Conservation (phyloP, 2,329 filamentous ascomycete species). For the Apiospora koreana region DNA sequence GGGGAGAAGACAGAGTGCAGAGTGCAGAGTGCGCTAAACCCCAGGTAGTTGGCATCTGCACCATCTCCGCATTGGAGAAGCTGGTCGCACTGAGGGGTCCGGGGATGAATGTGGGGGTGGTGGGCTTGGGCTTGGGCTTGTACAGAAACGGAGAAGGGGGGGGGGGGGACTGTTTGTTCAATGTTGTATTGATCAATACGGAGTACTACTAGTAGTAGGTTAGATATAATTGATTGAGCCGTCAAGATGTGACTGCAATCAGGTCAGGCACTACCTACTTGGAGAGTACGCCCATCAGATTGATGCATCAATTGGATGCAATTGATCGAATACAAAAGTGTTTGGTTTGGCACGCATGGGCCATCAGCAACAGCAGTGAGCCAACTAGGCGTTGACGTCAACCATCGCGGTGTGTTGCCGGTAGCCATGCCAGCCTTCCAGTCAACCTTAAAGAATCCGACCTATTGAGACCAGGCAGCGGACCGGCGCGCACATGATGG, state of each 20-base stretch:
- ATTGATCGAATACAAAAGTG: no score
- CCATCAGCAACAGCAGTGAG: no score
- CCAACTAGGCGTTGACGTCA: not conserved
- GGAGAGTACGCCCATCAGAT: no score
- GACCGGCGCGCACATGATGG: not conserved
- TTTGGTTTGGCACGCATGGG: no score
- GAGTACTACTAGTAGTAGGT: not conserved
- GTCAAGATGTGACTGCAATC: no score
- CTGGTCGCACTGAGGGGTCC: conserved; percentile 7
- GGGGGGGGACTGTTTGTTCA: not conserved
- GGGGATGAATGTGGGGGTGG: conserved; percentile 1
- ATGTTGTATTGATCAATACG: not conserved
- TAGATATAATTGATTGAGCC: no score
- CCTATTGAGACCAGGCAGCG: not conserved
- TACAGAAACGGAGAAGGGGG: not conserved
- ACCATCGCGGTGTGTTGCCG: not conserved
- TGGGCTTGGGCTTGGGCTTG: not conserved
- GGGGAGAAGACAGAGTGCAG: not conserved
- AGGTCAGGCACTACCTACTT: no score
- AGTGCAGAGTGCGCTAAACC: not conserved
- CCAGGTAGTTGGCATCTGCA: conserved; percentile 5
- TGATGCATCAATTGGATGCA: no score
- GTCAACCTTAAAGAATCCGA: not conserved
- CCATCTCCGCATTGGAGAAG: conserved; percentile 13
- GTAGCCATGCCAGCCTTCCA: not conserved